A percentile compares a stretch with the other conserved stretches of the same genome.
Conservation (phyloP, 177 flowering plant species). For the Tripterygium wilfordii region DNA sequence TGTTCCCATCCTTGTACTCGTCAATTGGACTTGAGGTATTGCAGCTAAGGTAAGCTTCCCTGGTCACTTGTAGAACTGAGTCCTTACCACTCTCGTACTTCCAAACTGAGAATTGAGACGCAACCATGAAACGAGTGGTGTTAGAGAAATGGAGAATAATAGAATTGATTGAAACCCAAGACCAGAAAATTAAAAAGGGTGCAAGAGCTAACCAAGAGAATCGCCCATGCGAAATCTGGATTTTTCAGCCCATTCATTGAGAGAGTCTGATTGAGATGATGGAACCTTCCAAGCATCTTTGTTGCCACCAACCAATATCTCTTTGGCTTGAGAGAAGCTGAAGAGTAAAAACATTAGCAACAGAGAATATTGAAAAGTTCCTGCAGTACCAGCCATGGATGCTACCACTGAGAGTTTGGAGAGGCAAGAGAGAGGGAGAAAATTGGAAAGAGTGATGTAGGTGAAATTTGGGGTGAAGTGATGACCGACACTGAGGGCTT, state of each 20-base stretch:
- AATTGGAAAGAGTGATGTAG: background rate
- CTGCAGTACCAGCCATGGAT: slow-evolving; percentile 19
- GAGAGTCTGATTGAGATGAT: slow-evolving; percentile 46
- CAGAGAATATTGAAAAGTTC: slow-evolving; percentile 3
- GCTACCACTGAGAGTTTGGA: background rate
- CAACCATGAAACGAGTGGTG: too few relatives aligned
- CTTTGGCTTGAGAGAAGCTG: slow-evolving; percentile 40
- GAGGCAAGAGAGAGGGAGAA: background rate
- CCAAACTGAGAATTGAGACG: slow-evolving; percentile 27
- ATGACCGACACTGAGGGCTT: background rate
- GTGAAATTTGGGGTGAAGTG: background rate
- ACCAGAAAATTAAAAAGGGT: too few relatives aligned
- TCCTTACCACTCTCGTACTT: slow-evolving; percentile 36
- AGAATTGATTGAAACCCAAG: too few relatives aligned
- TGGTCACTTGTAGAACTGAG: slow-evolving; percentile 45
- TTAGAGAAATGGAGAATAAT: too few relatives aligned
- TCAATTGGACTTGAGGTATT: slow-evolving; percentile 29
- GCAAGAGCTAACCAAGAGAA: slow-evolving; percentile 51
- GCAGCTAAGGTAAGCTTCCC: slow-evolving; percentile 38
- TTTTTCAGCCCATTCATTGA: slow-evolving; percentile 59
- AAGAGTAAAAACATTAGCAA: slow-evolving; percentile 18
- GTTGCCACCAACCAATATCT: slow-evolving; percentile 53
- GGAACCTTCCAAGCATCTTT: slow-evolving; percentile 58
- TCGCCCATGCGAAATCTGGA: slow-evolving; percentile 60
- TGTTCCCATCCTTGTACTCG: slow-evolving; percentile 39